Percentiles rank a stretch among this genome's conserved stretches.
phyloP scores from a whole-genome alignment of 345 rosid genomes.

The Heritiera fomes region DNA sequence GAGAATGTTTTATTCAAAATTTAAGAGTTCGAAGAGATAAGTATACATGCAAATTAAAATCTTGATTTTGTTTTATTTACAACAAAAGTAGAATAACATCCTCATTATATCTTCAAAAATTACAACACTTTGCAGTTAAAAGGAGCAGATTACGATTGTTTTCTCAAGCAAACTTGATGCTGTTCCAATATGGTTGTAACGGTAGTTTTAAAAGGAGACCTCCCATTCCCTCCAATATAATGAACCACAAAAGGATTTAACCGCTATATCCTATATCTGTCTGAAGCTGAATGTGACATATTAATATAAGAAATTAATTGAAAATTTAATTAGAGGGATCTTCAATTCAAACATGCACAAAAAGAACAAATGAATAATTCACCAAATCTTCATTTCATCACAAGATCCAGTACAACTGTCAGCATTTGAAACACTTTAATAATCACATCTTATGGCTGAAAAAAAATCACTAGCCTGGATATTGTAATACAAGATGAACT shows the following conservation, averaged over 20 bases:
- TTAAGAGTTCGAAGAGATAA: neutral
- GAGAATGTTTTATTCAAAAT: neutral
- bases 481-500: no score
- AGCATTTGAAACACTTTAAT: no score
- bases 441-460: no score
- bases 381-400: no score
- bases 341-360: neutral
- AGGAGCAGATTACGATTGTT: neutral
- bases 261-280: neutral
- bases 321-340: neutral
- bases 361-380: no score
- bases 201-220: neutral
- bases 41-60: neutral
- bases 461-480: no score
- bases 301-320: neutral
- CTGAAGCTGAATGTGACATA: neutral
- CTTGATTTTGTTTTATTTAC: neutral
- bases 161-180: neutral
- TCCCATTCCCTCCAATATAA: neutral
- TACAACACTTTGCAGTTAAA: neutral
- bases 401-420: no score
- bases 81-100: neutral
- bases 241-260: neutral
- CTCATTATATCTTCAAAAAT: neutral
- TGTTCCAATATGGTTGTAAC: neutral